Base-by-base conservation (phyloP, 2,329 filamentous ascomycete genomes). In the Fusarium sp. region DNA sequence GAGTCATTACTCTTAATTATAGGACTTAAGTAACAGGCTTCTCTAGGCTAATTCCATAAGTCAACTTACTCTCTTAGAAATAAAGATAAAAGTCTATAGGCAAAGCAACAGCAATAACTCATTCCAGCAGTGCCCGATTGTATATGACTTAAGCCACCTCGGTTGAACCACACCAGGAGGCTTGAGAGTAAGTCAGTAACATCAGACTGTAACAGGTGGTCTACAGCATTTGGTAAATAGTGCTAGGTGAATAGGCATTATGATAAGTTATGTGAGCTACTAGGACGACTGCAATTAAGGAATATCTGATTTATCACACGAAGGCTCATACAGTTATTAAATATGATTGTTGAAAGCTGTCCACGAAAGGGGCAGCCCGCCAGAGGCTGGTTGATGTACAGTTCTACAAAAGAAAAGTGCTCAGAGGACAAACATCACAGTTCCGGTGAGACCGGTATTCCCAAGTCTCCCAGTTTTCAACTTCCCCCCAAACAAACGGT, bases 401-500 rank as follows among this genome's bases (percentile, higher is more conserved):
- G 64, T 79, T 77, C 71, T 80, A 79, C 76, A 79, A 79, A 79
- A 74, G 77, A 79, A 80, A 79, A 65, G 70, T 78, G 77, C 69
- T 79, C 77, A 73, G 70, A 78, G 69, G 74, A 77, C 75, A 73
- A 72, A 69, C 65, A 70, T 74, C 67, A 68, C 56, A 78, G 67
- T 70, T 69, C 75, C 68, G 54, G 63, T 59, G 64, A 78, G 70
- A 72, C 63, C 56, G 60, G 76, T 63, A 60, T 75, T 65, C 71
- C 63, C 66, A 66, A 60, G 60, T 76, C 71, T 72, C 77, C 75
- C 57, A 72, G 66, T 65, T 71, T 68, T 66, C 68, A 66, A 70
- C 67, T 70, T 70, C 69, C 66, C 67, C 67, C 58, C 57, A 73
- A 73, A 63, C 56, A 54, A 69, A 65, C 41, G 62, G 69, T 77